Evolutionary conservation across 2,329 filamentous ascomycete genomes (phyloP).

Genomic region (Pseudogymnoascus sp.): DNA sequence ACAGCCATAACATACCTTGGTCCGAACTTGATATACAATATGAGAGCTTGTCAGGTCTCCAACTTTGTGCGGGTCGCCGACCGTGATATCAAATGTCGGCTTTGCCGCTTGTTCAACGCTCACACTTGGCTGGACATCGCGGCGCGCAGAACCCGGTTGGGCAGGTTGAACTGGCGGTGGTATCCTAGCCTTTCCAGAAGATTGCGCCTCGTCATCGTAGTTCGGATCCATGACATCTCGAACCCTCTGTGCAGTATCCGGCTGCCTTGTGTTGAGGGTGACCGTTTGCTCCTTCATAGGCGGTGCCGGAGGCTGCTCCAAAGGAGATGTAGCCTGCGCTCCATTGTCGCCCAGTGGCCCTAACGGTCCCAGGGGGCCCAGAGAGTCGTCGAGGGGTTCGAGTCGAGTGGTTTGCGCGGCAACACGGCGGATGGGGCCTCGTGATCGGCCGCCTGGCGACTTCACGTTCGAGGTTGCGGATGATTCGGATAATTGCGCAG

Average conservation of each 20-base stretch:
- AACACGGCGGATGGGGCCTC: slow-evolving; percentile 46
- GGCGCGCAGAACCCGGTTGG: slow-evolving; percentile 43
- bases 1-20: slow-evolving; percentile 56
- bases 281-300: slow-evolving; percentile 61
- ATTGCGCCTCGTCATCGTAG: slow-evolving; percentile 58
- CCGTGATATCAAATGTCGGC: slow-evolving; percentile 80
- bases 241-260: slow-evolving; percentile 31
- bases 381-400: slow-evolving; percentile 65
- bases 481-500: slow-evolving; percentile 10
- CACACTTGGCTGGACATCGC: slow-evolving; percentile 64
- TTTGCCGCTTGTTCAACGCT: slow-evolving; percentile 91
- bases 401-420: slow-evolving; percentile 71
- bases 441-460: slow-evolving; percentile 25
- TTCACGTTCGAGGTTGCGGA: slow-evolving; percentile 22
- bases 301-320: slow-evolving; percentile 58
- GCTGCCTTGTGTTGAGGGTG: slow-evolving; percentile 46
- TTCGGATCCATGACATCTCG: slow-evolving; percentile 56
- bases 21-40: slow-evolving; percentile 93
- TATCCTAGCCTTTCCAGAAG: slow-evolving; percentile 48
- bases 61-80: slow-evolving; percentile 96
- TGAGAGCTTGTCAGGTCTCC: slow-evolving; percentile 94
- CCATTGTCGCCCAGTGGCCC: slow-evolving; percentile 42
- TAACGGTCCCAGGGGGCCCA: slow-evolving; percentile 65
- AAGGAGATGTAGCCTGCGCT: slow-evolving; percentile 26
- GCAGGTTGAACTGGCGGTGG: slow-evolving; percentile 59